Evolutionary conservation across 495 filamentous ascomycete genomes (phyloP).

Genomic region (Penicillium waksmanii): DNA sequence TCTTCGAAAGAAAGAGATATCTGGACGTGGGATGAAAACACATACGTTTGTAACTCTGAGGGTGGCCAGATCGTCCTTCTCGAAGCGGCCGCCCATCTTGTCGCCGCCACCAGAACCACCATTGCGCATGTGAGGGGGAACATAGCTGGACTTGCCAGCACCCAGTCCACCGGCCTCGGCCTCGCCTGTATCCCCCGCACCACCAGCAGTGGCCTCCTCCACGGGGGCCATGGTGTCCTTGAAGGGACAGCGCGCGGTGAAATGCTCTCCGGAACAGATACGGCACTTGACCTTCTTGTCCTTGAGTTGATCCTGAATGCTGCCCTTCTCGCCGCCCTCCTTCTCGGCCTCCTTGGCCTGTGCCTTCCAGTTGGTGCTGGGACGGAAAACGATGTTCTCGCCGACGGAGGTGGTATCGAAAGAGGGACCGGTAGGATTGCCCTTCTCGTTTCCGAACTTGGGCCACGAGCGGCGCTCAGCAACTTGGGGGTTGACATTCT

Average conservation of each 20-base stretch:
- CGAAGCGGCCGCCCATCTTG: slow-evolving; percentile 91
- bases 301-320: slow-evolving; percentile 90
- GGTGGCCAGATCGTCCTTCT: slow-evolving; percentile 95
- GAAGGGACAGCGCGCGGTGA: slow-evolving; percentile 91
- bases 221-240: slow-evolving; percentile 81
- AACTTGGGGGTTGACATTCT: slow-evolving; percentile 94
- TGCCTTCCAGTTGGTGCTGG: slow-evolving; percentile 86
- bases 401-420: slow-evolving; percentile 89
- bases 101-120: slow-evolving; percentile 74
- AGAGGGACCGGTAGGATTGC: slow-evolving; percentile 66
- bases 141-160: slow-evolving; percentile 78
- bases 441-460: slow-evolving; percentile 89
- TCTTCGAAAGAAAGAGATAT: slow-evolving; percentile 6
- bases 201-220: slow-evolving; percentile 64
- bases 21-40: slow-evolving; percentile 24
- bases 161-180: slow-evolving; percentile 60
- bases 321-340: slow-evolving; percentile 67
- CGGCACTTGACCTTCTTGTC: slow-evolving; percentile 99
- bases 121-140: slow-evolving; percentile 82
- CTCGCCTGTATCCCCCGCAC: slow-evolving; percentile 54
- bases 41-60: slow-evolving; percentile 95
- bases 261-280: slow-evolving; percentile 98
- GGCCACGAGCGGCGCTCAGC: slow-evolving; percentile 88
- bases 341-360: slow-evolving; percentile 83
- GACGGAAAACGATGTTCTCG: slow-evolving; percentile 96